A percentile compares a stretch with the other conserved stretches of the same genome.
Conservation (phyloP, 78 protist genomes). For the Acrasis kona region DNA sequence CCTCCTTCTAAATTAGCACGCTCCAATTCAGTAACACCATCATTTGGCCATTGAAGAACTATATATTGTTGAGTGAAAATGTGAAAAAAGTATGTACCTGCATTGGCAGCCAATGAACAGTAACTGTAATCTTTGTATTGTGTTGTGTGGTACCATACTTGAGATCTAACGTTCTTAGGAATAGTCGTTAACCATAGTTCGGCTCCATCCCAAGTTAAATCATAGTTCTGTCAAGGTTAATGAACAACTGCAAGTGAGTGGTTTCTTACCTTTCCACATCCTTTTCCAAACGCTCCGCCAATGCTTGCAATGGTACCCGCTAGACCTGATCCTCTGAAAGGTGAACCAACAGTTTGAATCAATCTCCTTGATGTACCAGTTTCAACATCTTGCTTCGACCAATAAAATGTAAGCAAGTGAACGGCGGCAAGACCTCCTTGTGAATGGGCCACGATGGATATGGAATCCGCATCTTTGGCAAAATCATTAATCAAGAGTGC, state of each 20-base stretch:
- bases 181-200: neutral
- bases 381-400: neutral
- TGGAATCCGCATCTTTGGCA: neutral
- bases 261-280: too few relatives aligned
- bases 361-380: neutral
- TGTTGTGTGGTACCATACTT: neutral
- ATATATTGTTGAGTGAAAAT: too few relatives aligned
- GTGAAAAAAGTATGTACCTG: too few relatives aligned
- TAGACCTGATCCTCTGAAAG: neutral
- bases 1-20: neutral
- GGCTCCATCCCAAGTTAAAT: neutral
- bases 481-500: neutral
- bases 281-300: neutral
- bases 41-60: neutral
- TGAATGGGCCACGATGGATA: neutral
- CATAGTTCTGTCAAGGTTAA: too few relatives aligned
- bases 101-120: neutral
- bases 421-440: neutral
- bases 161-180: neutral
- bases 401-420: neutral
- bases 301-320: neutral
- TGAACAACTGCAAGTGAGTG: too few relatives aligned
- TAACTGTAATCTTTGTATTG: neutral
- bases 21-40: neutral
- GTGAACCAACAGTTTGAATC: slow-evolving; percentile 3